Percentiles rank a stretch among this genome's conserved stretches.
These are phyloP conservation scores for Cryphonectria carpinicola DNA, from an alignment of 2,329 filamentous ascomycete species.

Conservation along the genomic window DNA sequence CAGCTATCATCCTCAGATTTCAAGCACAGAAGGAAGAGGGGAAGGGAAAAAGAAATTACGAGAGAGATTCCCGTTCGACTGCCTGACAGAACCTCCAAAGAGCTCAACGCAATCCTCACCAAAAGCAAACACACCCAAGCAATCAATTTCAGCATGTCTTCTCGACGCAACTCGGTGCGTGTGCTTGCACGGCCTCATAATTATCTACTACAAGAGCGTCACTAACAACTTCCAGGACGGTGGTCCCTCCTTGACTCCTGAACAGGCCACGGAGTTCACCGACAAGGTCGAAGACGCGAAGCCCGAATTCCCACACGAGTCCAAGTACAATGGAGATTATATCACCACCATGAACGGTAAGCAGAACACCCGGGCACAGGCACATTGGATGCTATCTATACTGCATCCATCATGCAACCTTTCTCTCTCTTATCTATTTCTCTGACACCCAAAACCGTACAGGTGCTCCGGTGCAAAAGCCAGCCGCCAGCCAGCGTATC, in stretches of 20 bases:
- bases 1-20: background rate
- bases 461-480: conserved; percentile 17
- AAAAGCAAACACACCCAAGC: background rate
- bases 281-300: conserved; percentile 3
- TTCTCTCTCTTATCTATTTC: background rate
- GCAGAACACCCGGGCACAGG: background rate
- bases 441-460: background rate
- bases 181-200: too few relatives aligned
- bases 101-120: background rate
- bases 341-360: conserved; percentile 17
- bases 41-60: background rate
- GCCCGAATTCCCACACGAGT: conserved; percentile 2
- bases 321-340: conserved; percentile 1
- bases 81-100: background rate
- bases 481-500: conserved; percentile 17
- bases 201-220: background rate
- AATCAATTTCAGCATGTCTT: background rate
- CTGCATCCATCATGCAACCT: background rate
- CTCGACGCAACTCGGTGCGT: background rate
- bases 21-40: background rate
- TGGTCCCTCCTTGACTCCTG: background rate
- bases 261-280: background rate
- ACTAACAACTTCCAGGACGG: background rate
- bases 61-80: background rate
- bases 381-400: background rate